Conservation (phyloP, 108 stramenopile species). For the Schizochytrium sp. region DNA sequence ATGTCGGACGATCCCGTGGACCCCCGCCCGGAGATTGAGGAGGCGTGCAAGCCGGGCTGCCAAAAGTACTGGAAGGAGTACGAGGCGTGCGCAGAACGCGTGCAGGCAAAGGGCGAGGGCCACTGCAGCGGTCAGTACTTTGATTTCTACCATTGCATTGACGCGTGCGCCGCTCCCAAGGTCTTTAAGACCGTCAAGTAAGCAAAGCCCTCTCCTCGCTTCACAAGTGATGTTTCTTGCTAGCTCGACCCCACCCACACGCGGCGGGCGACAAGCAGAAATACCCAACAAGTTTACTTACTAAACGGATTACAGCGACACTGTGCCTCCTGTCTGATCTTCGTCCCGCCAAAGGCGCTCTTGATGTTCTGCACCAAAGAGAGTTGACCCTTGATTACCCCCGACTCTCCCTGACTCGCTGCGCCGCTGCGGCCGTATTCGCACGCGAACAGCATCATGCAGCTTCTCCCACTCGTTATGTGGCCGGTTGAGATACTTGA, state of each 20-base stretch:
- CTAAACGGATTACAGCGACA: background rate
- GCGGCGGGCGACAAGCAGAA: no score
- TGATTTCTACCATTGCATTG: conserved; percentile 74
- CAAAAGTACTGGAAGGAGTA: conserved; percentile 40
- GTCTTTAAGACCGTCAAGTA: conserved; percentile 69
- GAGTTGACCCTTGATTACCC: no score
- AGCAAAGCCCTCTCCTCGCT: background rate
- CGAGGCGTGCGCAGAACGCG: conserved; percentile 70
- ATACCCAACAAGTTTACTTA: background rate
- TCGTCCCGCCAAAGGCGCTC: background rate
- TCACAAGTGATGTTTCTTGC: no score
- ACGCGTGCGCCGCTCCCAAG: conserved; percentile 79
- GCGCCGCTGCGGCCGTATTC: no score
- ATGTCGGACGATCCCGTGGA: conserved; percentile 25
- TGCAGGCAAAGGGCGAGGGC: conserved; percentile 66
- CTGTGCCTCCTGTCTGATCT: background rate
- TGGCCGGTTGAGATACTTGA: background rate
- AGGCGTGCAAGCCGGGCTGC: conserved; percentile 31
- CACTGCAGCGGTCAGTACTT: conserved; percentile 84
- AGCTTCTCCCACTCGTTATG: background rate
- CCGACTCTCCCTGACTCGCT: no score
- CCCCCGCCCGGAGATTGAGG: background rate
- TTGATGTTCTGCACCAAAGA: no score
- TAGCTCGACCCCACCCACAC: no score
- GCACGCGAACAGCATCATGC: background rate